Evolutionary conservation across 495 filamentous ascomycete genomes (phyloP), one percentile per base, ranked within the genome.

Genomic region (Cercophora samala): DNA sequence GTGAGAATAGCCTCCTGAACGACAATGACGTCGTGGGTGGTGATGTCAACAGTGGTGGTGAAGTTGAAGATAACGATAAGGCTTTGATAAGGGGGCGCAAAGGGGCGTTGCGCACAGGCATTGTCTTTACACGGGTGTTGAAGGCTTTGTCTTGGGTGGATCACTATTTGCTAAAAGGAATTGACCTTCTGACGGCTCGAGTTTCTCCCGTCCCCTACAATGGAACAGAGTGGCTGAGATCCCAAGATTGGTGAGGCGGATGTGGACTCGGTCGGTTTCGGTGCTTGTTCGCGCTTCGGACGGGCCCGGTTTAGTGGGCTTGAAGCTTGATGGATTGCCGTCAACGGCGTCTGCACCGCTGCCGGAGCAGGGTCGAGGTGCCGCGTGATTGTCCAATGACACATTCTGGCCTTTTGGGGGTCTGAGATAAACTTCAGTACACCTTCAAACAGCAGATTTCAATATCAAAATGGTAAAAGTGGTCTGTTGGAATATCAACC

Each of bases 1-100:
- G 24, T 66, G 74, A 78, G 42, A 79, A 79, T 24, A 25, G 17
- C 24, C 58, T 60, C 17, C 17, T 60, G 24, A 18, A 8, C 3
- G 23, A 2, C 2, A 13, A 58, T 21, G 54, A 24, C 19, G 22
- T 54, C 51, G 1, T 74, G 17, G 62, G n/a, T 19, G 23, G 37
- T 23, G 59, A 51, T 54, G 55, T 4, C 29, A 37, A 37, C 42
- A 52, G 29, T 52, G 37, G 6, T 52, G 51, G 17, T 61, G n/a
- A 15, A 6, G 37, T 17, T 56, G 56, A 37, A 15, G 53, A 56
- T 56, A 23, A 22, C 17, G 32, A 29, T 15, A 56, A 56, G 53
- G 53, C 53, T 23, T 56, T 19, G 53, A 56, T 56, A 56, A 56
- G 53, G 53, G 53, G 53, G 53, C 53, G 53, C 22, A 23, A 56